phyloP scores from a whole-genome alignment of 2,329 filamentous ascomycete genomes.

The Penicillium sp. region DNA sequence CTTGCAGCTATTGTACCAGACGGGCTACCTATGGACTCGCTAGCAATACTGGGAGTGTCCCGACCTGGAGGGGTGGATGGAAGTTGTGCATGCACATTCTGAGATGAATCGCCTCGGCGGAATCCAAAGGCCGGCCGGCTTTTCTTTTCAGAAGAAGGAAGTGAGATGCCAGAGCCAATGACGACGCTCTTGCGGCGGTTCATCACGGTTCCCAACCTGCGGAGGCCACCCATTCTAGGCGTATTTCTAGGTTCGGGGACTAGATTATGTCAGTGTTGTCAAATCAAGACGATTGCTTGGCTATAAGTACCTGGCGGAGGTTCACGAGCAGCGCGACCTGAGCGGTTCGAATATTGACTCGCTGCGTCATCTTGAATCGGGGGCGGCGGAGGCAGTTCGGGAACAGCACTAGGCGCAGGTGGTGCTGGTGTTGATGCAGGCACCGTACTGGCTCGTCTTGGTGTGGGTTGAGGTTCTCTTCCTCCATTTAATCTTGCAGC shows the following conservation, averaged over 20 bases:
- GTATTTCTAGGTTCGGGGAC: slow-evolving; percentile 37
- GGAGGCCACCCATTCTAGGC: slow-evolving; percentile 40
- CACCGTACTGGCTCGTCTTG: slow-evolving; percentile 22
- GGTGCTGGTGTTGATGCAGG: slow-evolving; percentile 21
- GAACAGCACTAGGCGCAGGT: slow-evolving; percentile 23
- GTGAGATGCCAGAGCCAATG: slow-evolving; percentile 27
- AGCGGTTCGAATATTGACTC: slow-evolving; percentile 53
- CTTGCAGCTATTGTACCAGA: slow-evolving; percentile 3
- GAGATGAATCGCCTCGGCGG: slow-evolving; percentile 37
- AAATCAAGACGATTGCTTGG: neutral
- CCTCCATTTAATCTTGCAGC: slow-evolving; percentile 36
- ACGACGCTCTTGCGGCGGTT: slow-evolving; percentile 43
- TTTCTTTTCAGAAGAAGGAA: slow-evolving; percentile 37
- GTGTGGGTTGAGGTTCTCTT: slow-evolving; percentile 28
- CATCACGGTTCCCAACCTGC: slow-evolving; percentile 47
- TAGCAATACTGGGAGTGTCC: slow-evolving; percentile 28
- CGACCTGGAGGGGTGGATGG: slow-evolving; percentile 22
- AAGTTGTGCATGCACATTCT: slow-evolving; percentile 34
- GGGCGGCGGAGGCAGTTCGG: slow-evolving; percentile 34
- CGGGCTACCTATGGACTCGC: slow-evolving; percentile 11
- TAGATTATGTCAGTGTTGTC: slow-evolving; percentile 17
- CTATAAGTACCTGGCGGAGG: slow-evolving; percentile 27
- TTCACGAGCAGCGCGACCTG: slow-evolving; percentile 32
- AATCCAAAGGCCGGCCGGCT: slow-evolving; percentile 42
- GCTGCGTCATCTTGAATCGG: slow-evolving; percentile 49